Percentiles rank a stretch among this genome's conserved stretches.
These are phyloP conservation scores for Paramyrothecium roridum DNA, from an alignment of 2,329 filamentous ascomycete species.

Conservation along the genomic window DNA sequence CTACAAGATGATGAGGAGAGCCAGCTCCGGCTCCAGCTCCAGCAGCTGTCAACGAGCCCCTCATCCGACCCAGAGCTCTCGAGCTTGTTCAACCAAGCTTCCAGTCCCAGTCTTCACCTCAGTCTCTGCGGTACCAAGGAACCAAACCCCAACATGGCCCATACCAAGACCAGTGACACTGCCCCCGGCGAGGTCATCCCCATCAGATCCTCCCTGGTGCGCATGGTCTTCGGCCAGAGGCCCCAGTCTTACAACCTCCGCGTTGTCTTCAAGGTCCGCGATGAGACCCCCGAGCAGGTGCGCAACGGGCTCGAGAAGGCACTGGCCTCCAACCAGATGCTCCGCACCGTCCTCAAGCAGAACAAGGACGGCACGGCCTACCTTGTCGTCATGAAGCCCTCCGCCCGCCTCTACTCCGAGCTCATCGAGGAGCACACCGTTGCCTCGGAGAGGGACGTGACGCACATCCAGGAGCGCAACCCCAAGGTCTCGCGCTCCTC, in stretches of 20 bases:
- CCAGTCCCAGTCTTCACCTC: too few relatives aligned
- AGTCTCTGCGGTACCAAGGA: too few relatives aligned
- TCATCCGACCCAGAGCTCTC: too few relatives aligned
- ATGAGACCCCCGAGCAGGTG: slow-evolving; percentile 15
- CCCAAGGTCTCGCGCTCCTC: slow-evolving; percentile 12
- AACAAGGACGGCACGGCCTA: slow-evolving; percentile 11
- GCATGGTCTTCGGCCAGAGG: slow-evolving; percentile 25
- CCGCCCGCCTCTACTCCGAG: slow-evolving; percentile 15
- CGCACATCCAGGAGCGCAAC: slow-evolving; percentile 12
- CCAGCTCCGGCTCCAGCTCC: too few relatives aligned
- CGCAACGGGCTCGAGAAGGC: slow-evolving; percentile 21
- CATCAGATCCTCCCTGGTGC: slow-evolving; percentile 23
- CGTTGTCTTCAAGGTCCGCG: slow-evolving; percentile 23
- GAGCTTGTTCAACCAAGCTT: too few relatives aligned
- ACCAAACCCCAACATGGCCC: too few relatives aligned
- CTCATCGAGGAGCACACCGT: slow-evolving; percentile 20
- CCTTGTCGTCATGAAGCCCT: slow-evolving; percentile 22
- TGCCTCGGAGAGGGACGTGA: slow-evolving; percentile 15
- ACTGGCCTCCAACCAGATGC: slow-evolving; percentile 20
- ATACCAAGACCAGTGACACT: slow-evolving; percentile 13
- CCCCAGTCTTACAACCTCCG: slow-evolving; percentile 31
- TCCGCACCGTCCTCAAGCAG: slow-evolving; percentile 23
- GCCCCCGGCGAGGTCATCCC: slow-evolving; percentile 11
- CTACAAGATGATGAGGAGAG: too few relatives aligned
- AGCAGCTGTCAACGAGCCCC: too few relatives aligned